A percentile compares a stretch with the other conserved stretches of the same genome.
Conservation (phyloP, 441 rosid species). For the Mallotus japonicus region DNA sequence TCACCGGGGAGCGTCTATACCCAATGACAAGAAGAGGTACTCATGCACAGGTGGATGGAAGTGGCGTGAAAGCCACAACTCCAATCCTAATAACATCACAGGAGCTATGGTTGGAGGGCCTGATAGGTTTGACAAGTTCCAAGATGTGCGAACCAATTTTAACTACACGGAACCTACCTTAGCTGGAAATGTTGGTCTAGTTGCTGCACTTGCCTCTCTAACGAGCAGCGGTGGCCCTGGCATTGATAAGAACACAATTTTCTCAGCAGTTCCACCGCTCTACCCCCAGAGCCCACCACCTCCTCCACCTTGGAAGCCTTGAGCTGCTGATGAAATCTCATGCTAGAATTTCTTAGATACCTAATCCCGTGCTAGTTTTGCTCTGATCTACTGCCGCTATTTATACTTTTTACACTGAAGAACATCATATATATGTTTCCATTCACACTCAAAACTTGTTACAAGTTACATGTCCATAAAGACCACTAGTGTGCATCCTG, state of each 20-base stretch:
- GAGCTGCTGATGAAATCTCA: slow-evolving; percentile 13
- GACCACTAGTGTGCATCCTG: background rate
- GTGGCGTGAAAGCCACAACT: slow-evolving; percentile 56
- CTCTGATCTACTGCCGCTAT: background rate
- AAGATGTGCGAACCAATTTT: slow-evolving; percentile 46
- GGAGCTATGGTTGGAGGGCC: slow-evolving; percentile 97
- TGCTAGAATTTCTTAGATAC: background rate
- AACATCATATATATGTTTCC: too few relatives aligned
- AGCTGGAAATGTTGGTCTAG: slow-evolving; percentile 78
- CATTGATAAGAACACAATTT: slow-evolving; percentile 63
- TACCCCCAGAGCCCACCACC: slow-evolving; percentile 65
- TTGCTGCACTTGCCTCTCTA: slow-evolving; percentile 68
- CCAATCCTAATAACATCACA: slow-evolving; percentile 65
- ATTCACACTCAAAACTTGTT: too few relatives aligned
- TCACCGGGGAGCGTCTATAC: slow-evolving; percentile 85
- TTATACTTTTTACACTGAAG: too few relatives aligned
- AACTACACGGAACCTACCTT: slow-evolving; percentile 74
- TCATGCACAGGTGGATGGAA: slow-evolving; percentile 71
- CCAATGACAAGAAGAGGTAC: slow-evolving; percentile 43
- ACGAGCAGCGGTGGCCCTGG: slow-evolving; percentile 46
- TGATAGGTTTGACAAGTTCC: slow-evolving; percentile 57
- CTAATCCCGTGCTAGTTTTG: background rate
- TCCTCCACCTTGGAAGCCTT: slow-evolving; percentile 80
- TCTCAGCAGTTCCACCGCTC: slow-evolving; percentile 68
- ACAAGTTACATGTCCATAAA: background rate